Conservation (phyloP, 768 basidiomycete species). For the Calvatia gigantea region DNA sequence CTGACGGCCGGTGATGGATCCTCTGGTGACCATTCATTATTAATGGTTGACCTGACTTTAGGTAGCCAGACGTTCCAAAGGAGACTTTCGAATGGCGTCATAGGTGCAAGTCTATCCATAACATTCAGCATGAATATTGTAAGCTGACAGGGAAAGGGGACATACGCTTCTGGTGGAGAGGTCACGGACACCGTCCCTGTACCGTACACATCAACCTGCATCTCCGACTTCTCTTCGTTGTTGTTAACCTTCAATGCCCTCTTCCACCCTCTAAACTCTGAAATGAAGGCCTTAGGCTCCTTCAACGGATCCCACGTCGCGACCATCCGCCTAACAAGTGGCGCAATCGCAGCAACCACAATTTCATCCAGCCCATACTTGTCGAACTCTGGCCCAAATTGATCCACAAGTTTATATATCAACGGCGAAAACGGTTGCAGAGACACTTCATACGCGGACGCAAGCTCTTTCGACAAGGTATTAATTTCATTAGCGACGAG, state of each 20-base stretch:
- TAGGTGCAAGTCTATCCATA: slow-evolving; percentile 49
- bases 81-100: slow-evolving; percentile 95
- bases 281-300: slow-evolving; percentile 61
- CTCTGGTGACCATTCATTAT: slow-evolving; percentile 89
- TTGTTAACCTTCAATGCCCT: slow-evolving; percentile 59
- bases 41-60: slow-evolving; percentile 87
- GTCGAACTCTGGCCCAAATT: slow-evolving; percentile 74
- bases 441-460: slow-evolving; percentile 65
- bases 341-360: slow-evolving; percentile 88
- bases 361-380: slow-evolving; percentile 84
- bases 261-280: slow-evolving; percentile 69
- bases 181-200: slow-evolving; percentile 29
- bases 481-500: slow-evolving; percentile 72
- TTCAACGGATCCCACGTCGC: slow-evolving; percentile 81
- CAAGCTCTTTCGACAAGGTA: slow-evolving; percentile 57
- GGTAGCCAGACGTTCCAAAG: slow-evolving; percentile 97
- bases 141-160: not conserved
- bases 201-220: slow-evolving; percentile 60
- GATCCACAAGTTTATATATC: slow-evolving; percentile 67
- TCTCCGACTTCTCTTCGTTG: slow-evolving; percentile 36
- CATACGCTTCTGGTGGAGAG: slow-evolving; percentile 32
- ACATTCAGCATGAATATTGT: slow-evolving; percentile 9
- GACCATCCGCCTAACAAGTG: slow-evolving; percentile 71
- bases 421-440: slow-evolving; percentile 70
- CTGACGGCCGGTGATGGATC: slow-evolving; percentile 72